These are phyloP conservation scores for Mycosarcoma mackinlayi DNA, from an alignment of 1,284 basidiomycete genomes.

Conservation along the genomic window DNA sequence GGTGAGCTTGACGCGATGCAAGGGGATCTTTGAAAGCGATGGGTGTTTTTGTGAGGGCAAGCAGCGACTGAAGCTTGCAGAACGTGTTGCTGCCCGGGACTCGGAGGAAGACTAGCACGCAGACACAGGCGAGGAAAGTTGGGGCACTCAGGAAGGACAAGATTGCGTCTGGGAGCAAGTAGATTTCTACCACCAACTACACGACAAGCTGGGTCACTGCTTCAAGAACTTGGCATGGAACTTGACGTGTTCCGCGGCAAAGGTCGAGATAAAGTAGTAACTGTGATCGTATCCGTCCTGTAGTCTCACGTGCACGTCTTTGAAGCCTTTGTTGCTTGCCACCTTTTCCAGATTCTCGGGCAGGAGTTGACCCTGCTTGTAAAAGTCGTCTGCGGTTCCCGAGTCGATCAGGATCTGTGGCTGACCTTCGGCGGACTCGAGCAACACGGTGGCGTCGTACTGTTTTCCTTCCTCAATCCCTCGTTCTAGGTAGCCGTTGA, in stretches of 20 bases:
- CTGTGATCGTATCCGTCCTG: conserved; percentile 91
- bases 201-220: neutral
- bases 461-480: conserved; percentile 80
- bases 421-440: conserved; percentile 74
- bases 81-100: no score
- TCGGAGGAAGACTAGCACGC: no score
- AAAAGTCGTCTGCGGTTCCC: conserved; percentile 86
- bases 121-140: neutral
- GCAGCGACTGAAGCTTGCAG: no score
- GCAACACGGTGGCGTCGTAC: conserved; percentile 88
- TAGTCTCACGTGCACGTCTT: conserved; percentile 79
- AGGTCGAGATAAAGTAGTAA: conserved; percentile 76
- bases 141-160: neutral
- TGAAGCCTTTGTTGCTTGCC: conserved; percentile 78
- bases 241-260: conserved; percentile 70
- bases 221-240: conserved; percentile 65
- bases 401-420: conserved; percentile 57
- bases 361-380: conserved; percentile 83
- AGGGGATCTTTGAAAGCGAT: no score
- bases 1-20: neutral
- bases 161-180: no score
- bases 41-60: no score
- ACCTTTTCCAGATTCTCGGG: conserved; percentile 87
- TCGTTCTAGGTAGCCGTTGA: conserved; percentile 80
- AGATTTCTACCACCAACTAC: no score